phyloP scores from a whole-genome alignment of 352 stramenopile species.

The Globisporangium yorkense region DNA sequence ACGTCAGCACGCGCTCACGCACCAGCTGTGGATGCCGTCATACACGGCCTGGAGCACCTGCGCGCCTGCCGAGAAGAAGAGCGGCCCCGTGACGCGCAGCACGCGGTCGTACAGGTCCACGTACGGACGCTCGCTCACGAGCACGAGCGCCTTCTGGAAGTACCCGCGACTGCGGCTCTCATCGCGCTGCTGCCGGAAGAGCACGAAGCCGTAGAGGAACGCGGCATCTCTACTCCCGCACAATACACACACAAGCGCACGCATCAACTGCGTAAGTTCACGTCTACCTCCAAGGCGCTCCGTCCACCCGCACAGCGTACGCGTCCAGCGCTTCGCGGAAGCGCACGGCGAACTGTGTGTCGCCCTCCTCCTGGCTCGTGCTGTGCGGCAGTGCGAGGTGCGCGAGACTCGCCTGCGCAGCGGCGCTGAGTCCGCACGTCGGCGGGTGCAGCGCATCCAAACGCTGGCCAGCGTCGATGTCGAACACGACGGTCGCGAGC shows the following conservation, averaged over 20 bases:
- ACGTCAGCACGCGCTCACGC: background rate
- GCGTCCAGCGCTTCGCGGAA: slow-evolving; percentile 35
- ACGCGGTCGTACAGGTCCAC: slow-evolving; percentile 77
- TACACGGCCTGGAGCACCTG: slow-evolving; percentile 65
- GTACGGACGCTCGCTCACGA: slow-evolving; percentile 63
- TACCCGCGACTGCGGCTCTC: slow-evolving; percentile 60
- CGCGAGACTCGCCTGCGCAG: slow-evolving; percentile 59
- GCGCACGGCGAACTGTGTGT: slow-evolving; percentile 82
- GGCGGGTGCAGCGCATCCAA: slow-evolving; percentile 59
- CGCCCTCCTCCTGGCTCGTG: slow-evolving; percentile 83
- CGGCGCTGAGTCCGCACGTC: slow-evolving; percentile 34
- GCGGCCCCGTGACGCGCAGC: slow-evolving; percentile 55
- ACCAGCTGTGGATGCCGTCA: slow-evolving; percentile 69
- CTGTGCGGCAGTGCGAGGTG: slow-evolving; percentile 79
- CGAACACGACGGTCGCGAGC: slow-evolving; percentile 75
- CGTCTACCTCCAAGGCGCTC: too few relatives aligned
- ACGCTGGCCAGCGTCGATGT: slow-evolving; percentile 71
- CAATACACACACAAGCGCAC: background rate
- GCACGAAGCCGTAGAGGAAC: slow-evolving; percentile 79
- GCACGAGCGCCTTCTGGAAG: slow-evolving; percentile 82
- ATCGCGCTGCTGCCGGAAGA: slow-evolving; percentile 83
- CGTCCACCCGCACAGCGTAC: slow-evolving; percentile 7
- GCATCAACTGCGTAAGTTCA: background rate
- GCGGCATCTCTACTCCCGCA: slow-evolving; percentile 9
- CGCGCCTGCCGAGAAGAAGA: slow-evolving; percentile 74